These are phyloP conservation scores for Kwoniella heveanensis DNA, from an alignment of 768 basidiomycete genomes.

Conservation along the genomic window DNA sequence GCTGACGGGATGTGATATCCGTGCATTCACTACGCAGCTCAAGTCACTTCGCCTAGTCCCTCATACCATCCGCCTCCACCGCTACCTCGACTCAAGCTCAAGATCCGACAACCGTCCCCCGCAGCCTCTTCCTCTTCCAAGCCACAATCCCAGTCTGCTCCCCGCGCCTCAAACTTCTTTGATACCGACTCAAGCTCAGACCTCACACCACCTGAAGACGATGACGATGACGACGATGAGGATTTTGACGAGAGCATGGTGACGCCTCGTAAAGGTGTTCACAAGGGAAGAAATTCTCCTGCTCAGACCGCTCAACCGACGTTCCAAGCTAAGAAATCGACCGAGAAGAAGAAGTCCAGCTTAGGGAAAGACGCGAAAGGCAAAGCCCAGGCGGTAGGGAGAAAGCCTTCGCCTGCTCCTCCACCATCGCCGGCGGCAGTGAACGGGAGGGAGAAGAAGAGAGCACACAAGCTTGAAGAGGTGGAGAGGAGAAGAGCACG, in stretches of 20 bases:
- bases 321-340: conserved; percentile 10
- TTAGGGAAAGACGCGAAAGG: conserved; percentile 4
- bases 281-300: conserved; percentile 16
- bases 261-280: conserved; percentile 25
- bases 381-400: conserved; percentile 22
- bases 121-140: conserved; percentile 18
- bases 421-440: conserved; percentile 1
- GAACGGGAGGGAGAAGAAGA: conserved; percentile 40
- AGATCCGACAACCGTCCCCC: conserved; percentile 23
- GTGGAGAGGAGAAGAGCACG: conserved; percentile 42
- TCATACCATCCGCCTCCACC: conserved; percentile 16
- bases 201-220: conserved; percentile 36
- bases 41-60: conserved; percentile 16
- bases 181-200: conserved; percentile 33
- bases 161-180: conserved; percentile 3
- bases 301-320: conserved; percentile 9
- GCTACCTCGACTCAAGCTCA: conserved; percentile 34
- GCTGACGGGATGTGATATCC: conserved; percentile 6
- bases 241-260: conserved; percentile 26
- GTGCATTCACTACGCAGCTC: neutral
- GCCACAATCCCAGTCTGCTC: neutral
- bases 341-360: conserved; percentile 18
- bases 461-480: conserved; percentile 37
- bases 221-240: conserved; percentile 25
- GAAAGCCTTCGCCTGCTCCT: conserved; percentile 19